These are phyloP conservation scores for Jackrogersella minutella DNA, from an alignment of 495 filamentous ascomycete genomes.

Conservation along the genomic window DNA sequence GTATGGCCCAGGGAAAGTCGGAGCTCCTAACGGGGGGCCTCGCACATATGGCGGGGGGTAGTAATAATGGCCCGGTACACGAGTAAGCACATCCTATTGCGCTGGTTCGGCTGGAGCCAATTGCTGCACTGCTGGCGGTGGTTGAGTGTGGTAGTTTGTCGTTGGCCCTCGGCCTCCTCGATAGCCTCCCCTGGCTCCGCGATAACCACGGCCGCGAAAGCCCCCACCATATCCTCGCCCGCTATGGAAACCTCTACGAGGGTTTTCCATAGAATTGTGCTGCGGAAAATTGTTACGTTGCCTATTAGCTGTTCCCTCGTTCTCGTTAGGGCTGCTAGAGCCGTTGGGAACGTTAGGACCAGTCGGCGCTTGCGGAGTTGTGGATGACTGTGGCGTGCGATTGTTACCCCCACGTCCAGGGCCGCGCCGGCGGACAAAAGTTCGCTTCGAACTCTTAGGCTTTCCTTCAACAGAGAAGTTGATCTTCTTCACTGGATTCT, in stretches of 20 bases:
- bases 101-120: constrained; percentile 28
- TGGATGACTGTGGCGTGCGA: constrained; percentile 3
- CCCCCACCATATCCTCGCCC: constrained; percentile 40
- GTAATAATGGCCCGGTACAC: neutral
- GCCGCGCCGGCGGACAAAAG: constrained; percentile 43
- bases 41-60: neutral
- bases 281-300: neutral
- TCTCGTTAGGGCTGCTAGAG: neutral
- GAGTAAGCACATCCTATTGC: constrained; percentile 28
- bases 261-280: neutral
- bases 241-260: constrained; percentile 38
- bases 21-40: neutral
- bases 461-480: constrained; percentile 59
- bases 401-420: constrained; percentile 33
- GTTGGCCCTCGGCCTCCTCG: constrained; percentile 38
- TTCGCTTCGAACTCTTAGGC: constrained; percentile 45
- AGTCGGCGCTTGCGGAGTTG: neutral
- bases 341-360: neutral
- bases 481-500: constrained; percentile 65
- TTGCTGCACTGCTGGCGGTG: constrained; percentile 9
- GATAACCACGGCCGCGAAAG: constrained; percentile 36
- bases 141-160: constrained; percentile 12
- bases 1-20: neutral
- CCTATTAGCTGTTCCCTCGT: neutral
- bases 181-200: constrained; percentile 31